These are phyloP conservation scores for Lithohypha guttulata DNA, from an alignment of 2,329 filamentous ascomycete species.

Conservation along the genomic window DNA sequence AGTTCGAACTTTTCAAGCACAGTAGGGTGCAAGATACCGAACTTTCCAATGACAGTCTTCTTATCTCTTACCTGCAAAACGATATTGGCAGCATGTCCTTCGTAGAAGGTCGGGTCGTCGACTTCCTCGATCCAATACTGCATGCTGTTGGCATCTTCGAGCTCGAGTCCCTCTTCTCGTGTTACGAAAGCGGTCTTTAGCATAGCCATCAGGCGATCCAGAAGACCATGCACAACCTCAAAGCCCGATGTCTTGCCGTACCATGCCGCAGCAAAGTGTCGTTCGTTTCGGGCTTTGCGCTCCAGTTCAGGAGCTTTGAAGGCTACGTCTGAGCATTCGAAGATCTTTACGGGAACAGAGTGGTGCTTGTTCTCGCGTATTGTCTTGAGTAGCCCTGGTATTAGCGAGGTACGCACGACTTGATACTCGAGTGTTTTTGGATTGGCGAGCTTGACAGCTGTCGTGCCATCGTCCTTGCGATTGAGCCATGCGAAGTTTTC, in stretches of 20 bases:
- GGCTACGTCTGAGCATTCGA: constrained; percentile 81
- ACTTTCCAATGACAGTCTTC: constrained; percentile 68
- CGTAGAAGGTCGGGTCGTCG: constrained; percentile 82
- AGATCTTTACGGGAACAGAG: constrained; percentile 78
- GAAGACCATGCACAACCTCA: constrained; percentile 84
- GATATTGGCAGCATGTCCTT: constrained; percentile 77
- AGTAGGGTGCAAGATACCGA: constrained; percentile 86
- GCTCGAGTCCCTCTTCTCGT: constrained; percentile 58
- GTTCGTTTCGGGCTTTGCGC: constrained; percentile 80
- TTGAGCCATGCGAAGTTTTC: constrained; percentile 97
- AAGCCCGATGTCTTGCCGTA: constrained; percentile 93
- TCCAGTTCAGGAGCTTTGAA: constrained; percentile 77
- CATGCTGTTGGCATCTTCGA: constrained; percentile 45
- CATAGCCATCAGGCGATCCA: constrained; percentile 90
- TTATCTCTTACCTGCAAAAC: constrained; percentile 65
- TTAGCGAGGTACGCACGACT: constrained; percentile 73
- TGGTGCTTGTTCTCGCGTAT: constrained; percentile 89
- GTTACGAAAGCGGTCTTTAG: constrained; percentile 71
- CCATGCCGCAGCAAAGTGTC: constrained; percentile 91
- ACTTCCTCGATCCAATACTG: constrained; percentile 94
- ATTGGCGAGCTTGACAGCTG: constrained; percentile 75
- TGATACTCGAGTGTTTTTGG: constrained; percentile 92
- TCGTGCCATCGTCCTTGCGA: constrained; percentile 73
- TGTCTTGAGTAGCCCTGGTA: constrained; percentile 85
- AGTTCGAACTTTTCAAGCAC: constrained; percentile 91